Conservation (phyloP, 176 grass and related monocot genomes). For the Musa schizocarpa region DNA sequence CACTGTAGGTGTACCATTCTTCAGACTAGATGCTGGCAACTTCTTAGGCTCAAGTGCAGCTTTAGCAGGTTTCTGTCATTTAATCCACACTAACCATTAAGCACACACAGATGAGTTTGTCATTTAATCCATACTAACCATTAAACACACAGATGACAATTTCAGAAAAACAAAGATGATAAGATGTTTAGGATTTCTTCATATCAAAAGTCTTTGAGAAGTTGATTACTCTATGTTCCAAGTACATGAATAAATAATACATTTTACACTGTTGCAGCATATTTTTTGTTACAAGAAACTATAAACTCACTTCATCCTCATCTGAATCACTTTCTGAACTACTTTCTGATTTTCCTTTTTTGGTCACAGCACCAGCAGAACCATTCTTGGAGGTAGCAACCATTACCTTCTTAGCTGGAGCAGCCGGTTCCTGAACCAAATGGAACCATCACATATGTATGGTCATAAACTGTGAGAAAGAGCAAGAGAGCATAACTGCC, state of each 20-base stretch:
- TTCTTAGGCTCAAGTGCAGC: not conserved
- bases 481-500: not conserved
- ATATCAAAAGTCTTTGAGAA: no score
- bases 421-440: constrained; percentile 37
- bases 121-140: not conserved
- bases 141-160: not conserved
- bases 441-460: not conserved
- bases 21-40: not conserved
- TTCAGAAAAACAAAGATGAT: no score
- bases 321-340: constrained; percentile 35
- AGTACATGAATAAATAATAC: no score
- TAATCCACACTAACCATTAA: not conserved
- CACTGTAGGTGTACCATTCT: not conserved
- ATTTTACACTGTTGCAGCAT: no score
- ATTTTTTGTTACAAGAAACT: not conserved
- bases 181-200: no score
- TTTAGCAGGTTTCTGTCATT: not conserved
- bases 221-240: no score
- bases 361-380: not conserved
- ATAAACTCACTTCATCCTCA: constrained; percentile 24
- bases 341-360: constrained; percentile 41
- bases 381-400: constrained; percentile 17
- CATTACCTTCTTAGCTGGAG: constrained; percentile 17
- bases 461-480: not conserved
- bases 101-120: not conserved